These are phyloP conservation scores for Globisporangium cylindrosporum DNA, from an alignment of 352 stramenopile genomes.

Conservation along the genomic window DNA sequence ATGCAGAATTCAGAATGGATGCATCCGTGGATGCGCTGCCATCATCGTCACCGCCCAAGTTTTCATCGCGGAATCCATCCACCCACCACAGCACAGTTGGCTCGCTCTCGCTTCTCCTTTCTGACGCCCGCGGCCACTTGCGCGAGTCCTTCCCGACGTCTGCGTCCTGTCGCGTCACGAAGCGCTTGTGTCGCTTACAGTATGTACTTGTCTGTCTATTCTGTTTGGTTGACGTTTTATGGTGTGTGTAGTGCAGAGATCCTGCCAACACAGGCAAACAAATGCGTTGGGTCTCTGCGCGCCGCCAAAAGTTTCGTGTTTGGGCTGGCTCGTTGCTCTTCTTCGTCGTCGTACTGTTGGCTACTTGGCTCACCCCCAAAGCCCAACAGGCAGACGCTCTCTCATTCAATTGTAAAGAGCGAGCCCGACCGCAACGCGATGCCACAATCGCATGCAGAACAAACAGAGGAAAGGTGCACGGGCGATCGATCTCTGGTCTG, in stretches of 20 bases:
- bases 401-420: neutral
- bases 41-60: neutral
- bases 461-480: neutral
- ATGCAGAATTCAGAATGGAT: too few relatives aligned
- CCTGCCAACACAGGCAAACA: neutral
- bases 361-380: neutral
- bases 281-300: neutral
- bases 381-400: neutral
- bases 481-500: constrained; percentile 4
- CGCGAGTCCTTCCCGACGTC: neutral
- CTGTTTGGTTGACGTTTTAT: neutral
- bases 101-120: neutral
- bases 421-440: neutral
- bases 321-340: neutral
- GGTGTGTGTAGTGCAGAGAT: neutral
- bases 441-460: neutral
- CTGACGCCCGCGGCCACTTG: neutral
- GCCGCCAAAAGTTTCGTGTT: neutral
- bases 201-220: neutral
- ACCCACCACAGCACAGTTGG: neutral
- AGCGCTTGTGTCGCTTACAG: neutral
- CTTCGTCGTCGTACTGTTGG: neutral
- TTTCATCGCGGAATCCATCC: neutral
- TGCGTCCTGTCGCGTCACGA: neutral
- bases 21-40: neutral